Conservation (phyloP, 441 rosid species). For the Omphalea diandra region DNA sequence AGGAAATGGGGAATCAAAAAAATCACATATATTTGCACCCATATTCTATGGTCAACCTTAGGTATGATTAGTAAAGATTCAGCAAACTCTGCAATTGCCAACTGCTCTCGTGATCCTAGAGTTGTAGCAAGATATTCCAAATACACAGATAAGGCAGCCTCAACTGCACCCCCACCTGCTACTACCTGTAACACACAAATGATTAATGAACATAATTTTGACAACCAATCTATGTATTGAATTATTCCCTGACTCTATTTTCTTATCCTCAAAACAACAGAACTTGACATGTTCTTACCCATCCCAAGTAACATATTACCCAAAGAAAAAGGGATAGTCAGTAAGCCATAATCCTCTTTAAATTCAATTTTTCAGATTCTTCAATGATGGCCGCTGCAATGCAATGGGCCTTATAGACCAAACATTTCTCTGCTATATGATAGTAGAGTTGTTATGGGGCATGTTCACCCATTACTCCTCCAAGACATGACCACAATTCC, state of each 20-base stretch:
- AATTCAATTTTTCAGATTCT: neutral
- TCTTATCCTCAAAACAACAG: too few species aligned
- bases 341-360: neutral
- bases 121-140: conserved; percentile 97
- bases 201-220: neutral
- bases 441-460: neutral
- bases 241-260: too few species aligned
- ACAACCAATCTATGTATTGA: too few species aligned
- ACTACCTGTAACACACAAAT: conserved; percentile 61
- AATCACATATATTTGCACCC: neutral
- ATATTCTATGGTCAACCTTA: conserved; percentile 45
- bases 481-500: too few species aligned
- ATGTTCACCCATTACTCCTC: neutral
- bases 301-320: neutral
- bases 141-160: conserved; percentile 88
- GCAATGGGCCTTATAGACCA: neutral
- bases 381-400: neutral
- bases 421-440: neutral
- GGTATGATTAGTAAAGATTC: conserved; percentile 89
- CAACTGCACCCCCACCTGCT: conserved; percentile 99
- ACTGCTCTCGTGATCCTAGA: conserved; percentile 92
- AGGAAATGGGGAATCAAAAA: neutral
- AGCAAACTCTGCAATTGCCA: conserved; percentile 98
- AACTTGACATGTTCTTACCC: neutral
- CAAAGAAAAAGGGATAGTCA: neutral